A percentile compares a stretch with the other conserved stretches of the same genome.
These are phyloP conservation scores for Acanthamoeba triangularis DNA, from an alignment of 208 protist genomes.

Conservation along the genomic window DNA sequence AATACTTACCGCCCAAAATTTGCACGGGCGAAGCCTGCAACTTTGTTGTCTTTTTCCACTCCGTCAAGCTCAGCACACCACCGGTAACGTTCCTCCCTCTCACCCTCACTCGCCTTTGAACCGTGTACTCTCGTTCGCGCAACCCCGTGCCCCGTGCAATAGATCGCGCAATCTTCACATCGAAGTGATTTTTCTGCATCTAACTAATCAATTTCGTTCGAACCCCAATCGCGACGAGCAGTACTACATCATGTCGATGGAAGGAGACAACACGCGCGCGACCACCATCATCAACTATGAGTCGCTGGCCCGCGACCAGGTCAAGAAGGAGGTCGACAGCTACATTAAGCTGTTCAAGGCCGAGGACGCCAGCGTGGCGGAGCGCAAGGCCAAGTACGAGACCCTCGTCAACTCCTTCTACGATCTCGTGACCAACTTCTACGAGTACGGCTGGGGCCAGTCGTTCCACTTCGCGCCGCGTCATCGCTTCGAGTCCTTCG, in stretches of 20 bases:
- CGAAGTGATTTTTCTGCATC: no score
- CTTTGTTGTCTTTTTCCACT: no score
- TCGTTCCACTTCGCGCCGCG: conserved; percentile 92
- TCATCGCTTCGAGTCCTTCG: conserved; percentile 92
- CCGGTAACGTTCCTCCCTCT: no score
- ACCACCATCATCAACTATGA: conserved; percentile 61
- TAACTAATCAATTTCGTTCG: no score
- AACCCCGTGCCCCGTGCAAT: no score
- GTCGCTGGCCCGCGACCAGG: conserved; percentile 54
- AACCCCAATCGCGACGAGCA: no score
- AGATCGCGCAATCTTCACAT: no score
- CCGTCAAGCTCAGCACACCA: no score
- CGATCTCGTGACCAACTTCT: conserved; percentile 98
- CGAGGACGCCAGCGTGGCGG: conserved; percentile 41
- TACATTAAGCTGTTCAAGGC: background rate
- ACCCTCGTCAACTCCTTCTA: conserved; percentile 97
- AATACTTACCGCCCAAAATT: no score
- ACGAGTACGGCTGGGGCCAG: conserved; percentile 98
- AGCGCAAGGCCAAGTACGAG: conserved; percentile 83
- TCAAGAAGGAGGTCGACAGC: conserved; percentile 51
- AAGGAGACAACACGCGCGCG: conserved; percentile 52
- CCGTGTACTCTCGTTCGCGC: no score
- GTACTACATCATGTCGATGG: conserved; percentile 15
- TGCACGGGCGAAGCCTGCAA: no score
- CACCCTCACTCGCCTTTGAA: no score